Base-by-base conservation (phyloP, 257 asterid species). In the Petunia secreta region DNA sequence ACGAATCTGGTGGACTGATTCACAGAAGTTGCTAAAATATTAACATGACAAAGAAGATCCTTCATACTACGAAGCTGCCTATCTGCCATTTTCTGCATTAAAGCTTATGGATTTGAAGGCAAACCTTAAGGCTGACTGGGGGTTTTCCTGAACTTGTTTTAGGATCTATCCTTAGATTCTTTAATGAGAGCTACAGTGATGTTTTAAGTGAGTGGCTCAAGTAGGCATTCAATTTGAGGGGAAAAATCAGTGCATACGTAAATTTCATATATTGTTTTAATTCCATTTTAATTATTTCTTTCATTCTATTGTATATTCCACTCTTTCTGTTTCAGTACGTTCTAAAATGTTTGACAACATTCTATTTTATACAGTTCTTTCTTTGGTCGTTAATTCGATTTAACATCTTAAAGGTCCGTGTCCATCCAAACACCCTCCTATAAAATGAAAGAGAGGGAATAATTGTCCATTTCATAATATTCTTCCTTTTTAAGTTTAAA, bases 191-290 rank as follows among this genome's bases (percentile, higher is more conserved):
- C 4, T 7, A 43, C 55, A 67, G 14, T 41, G 39, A n/a, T 43
- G 75, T 67, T 67, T 40, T n/a, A n/a, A 67, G 38, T 43, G 75
- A 67, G 41, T 66, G 25, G 55, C 55, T 15, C 38, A 48, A 48
- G 53, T n/a, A 43, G 43, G 38, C 75, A 67, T 43, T 67, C 75
- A 43, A 43, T 67, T n/a, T 67, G 55, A 43, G 25, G 38, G 75
- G 5, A 67, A 48, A 14, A 41, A 67, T 71, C 16, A 69, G 60
- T 48, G 77, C 25, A 71, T 71, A 34, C 60, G 50, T 48, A 71
- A 48, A 11, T 34, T 65, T 43, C 50, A 71, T 71, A 50, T 48
- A 48, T 15, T 71, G 38, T 6, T 71, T 71, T 71, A 71, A 11
- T 71, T 71, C 43, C 77, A 25, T 71, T 69, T 46, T 69, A 25